Conservation (phyloP, 2,329 filamentous ascomycete genomes). For the Talaromyces atroroseus region DNA sequence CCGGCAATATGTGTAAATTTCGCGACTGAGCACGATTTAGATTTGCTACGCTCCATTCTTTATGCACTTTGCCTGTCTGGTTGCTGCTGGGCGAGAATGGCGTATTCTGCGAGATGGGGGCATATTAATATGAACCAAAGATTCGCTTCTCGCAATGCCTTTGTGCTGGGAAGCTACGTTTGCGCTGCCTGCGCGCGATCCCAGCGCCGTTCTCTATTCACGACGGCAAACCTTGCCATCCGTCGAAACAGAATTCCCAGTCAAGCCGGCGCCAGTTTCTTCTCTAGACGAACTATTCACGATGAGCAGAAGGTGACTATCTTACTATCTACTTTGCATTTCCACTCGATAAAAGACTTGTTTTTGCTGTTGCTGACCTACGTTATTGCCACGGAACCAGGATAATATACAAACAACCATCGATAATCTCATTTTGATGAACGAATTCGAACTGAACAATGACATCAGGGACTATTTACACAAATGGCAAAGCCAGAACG, state of each 20-base stretch:
- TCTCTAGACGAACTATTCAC: neutral
- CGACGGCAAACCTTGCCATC: constrained; percentile 1
- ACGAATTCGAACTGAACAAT: constrained; percentile 31
- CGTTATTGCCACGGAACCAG: neutral
- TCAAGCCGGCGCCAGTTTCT: neutral
- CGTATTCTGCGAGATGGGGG: constrained; percentile 6
- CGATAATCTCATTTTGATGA: constrained; percentile 25
- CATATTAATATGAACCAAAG: neutral
- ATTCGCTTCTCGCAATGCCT: neutral
- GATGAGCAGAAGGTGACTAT: neutral
- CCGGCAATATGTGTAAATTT: constrained; percentile 12
- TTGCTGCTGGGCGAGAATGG: neutral
- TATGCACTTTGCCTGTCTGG: neutral
- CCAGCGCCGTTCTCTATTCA: constrained; percentile 12
- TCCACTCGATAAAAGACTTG: neutral
- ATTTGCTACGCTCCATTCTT: neutral
- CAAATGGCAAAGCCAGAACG: constrained; percentile 34
- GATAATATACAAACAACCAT: constrained; percentile 15
- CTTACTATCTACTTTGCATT: neutral
- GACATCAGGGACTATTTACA: constrained; percentile 38
- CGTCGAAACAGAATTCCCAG: neutral
- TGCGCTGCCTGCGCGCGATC: constrained; percentile 15
- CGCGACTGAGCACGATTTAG: neutral
- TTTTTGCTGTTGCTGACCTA: too few species aligned
- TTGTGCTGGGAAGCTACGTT: constrained; percentile 8